phyloP scores from a whole-genome alignment of 768 basidiomycete species.

The Lactarius hengduanensis region DNA sequence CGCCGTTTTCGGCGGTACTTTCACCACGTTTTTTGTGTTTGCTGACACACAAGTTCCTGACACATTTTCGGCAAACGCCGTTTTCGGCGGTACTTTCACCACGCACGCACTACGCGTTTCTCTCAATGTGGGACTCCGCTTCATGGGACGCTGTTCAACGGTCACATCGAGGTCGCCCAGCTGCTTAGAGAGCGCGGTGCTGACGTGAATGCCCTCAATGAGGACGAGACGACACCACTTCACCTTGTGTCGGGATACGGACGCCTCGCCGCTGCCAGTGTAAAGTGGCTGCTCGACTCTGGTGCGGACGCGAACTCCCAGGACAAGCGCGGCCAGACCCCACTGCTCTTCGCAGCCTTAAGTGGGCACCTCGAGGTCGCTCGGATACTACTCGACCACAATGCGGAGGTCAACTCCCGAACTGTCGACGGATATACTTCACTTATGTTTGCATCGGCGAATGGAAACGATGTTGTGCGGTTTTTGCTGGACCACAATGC shows the following conservation, averaged over 20 bases:
- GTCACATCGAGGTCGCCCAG: neutral
- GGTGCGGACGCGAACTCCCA: neutral
- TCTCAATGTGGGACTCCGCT: too few relatives aligned
- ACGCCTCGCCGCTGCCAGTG: neutral
- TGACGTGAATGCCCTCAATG: neutral
- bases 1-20: too few relatives aligned
- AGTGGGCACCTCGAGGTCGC: neutral
- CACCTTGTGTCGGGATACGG: neutral
- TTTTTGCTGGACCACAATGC: neutral
- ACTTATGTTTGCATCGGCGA: fast-evolving
- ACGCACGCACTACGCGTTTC: too few relatives aligned
- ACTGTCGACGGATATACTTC: fast-evolving
- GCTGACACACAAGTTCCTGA: too few relatives aligned
- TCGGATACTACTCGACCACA: neutral
- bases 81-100: too few relatives aligned
- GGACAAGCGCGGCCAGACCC: neutral
- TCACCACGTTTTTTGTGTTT: too few relatives aligned
- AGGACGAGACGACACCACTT: neutral
- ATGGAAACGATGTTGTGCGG: neutral
- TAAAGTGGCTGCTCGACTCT: neutral
- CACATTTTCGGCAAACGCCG: too few relatives aligned
- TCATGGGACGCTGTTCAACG: too few relatives aligned
- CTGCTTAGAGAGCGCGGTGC: neutral
- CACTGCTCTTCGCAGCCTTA: neutral
- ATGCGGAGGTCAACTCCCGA: neutral